Base-by-base conservation (phyloP, 2,329 filamentous ascomycete genomes). In the Botrytis fabae region DNA sequence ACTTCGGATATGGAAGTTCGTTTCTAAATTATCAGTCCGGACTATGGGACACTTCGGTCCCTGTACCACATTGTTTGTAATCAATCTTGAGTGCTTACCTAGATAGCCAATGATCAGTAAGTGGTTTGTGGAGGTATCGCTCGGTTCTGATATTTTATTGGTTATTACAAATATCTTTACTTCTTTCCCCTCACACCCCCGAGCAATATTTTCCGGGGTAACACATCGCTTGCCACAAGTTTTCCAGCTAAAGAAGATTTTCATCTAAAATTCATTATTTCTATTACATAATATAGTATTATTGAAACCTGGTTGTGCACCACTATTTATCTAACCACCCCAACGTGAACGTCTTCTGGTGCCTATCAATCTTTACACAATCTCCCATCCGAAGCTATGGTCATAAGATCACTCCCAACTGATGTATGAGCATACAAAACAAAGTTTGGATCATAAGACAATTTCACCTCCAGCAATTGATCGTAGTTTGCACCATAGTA, bases 401-500 rank as follows among this genome's bases (percentile, higher is more conserved):
- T 61, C 22, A 61, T 9, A 1, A 61, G 59, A 40, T 61, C 59
- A 18, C 59, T 61, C 35, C 59, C 35, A 38, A 61, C 35, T 7
- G 59, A 61, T 7, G 35, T 61, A n/a, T 61, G 59, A 61, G 59
- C 35, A 18, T 61, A 61, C 35, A 61, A n/a, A 61, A 61, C 35
- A 16, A n/a, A 18, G 8, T 61, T 61, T 2, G 59, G 59, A 61
- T 61, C 59, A 40, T 61, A 40, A n/a, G 59, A 25, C 25, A 61
- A n/a, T 5, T 61, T 61, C 22, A n/a, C 59, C 5, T 61, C 14
- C 12, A 61, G 35, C 22, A 40, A 40, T 61, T n/a, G 35, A 10
- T 61, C 6, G 14, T 61, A 61, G 4, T 61, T 61, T 9, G 0
- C 3, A 16, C 59, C 59, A 5, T 61, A 61, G 2, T 61, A 61